Evolutionary conservation across 306 rosid genomes (phyloP), one percentile per base, ranked within the genome.

Genomic region (Casuarina glauca): DNA sequence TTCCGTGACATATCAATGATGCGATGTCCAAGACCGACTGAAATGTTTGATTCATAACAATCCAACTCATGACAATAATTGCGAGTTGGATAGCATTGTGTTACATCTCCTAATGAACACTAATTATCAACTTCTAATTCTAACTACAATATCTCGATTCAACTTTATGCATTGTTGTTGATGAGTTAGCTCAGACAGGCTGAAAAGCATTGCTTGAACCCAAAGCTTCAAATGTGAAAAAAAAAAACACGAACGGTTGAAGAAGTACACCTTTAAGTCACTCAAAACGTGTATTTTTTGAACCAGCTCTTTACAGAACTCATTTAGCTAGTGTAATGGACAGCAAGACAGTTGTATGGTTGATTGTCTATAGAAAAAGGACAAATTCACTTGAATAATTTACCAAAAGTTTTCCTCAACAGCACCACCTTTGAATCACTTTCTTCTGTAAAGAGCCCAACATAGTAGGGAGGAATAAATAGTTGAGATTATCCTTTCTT

Each of bases 151-250:
- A 5, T 35, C 6, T 44, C 12, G 8, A 6, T 64, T 41, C 70
- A 41, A 64, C 70, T 64, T 64, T 64, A 39, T 15, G 13, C 4
- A 16, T 16, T 48, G 36, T 63, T 38, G 50, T n/a, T 66, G 26
- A 41, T 8, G 10, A 41, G 49, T 42, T 66, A 39, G 70, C 70
- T 42, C 35, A 50, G 72, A 63, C 42, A 54, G 55, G 66, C 70
- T 45, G 45, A 81, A 26, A 76, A 42, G 16, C 73, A 66, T 86
- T 77, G 70, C 86, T 84, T 76, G 71, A 63, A 77, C 64, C 80
- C 68, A 69, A 87, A 79, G 87, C 6, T 70, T 83, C 76, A 17
- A 66, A 19, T 0, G 2, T 7, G 8, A 64, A 42, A 41, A 8
- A n/a, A 38, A 2, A 4, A 0, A 1, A 44, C 13, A 39, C 8